Conservation (phyloP, 306 rosid genomes). For the Alnus glutinosa region DNA sequence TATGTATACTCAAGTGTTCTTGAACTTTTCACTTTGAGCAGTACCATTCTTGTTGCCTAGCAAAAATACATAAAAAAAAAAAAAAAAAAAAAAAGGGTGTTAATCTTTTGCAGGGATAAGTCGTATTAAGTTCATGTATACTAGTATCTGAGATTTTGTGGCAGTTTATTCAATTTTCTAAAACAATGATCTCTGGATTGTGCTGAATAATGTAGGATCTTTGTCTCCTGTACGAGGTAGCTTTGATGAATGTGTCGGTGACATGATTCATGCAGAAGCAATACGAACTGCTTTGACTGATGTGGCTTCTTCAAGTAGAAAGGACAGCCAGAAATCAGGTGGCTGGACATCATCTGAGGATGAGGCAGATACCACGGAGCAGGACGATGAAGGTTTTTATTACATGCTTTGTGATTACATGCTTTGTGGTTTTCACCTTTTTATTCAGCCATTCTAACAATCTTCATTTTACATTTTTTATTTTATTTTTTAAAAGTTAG, state of each 20-base stretch:
- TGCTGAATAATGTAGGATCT: constrained; percentile 54
- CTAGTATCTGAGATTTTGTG: neutral
- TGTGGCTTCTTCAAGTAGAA: constrained; percentile 73
- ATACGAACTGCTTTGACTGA: constrained; percentile 80
- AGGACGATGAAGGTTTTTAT: constrained; percentile 75
- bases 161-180: neutral
- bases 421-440: neutral
- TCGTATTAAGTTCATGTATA: neutral
- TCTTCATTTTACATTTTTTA: neutral
- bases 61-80: neutral
- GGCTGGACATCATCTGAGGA: constrained; percentile 97
- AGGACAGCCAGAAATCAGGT: constrained; percentile 38
- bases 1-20: neutral
- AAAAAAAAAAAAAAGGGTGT: neutral
- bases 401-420: neutral
- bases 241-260: constrained; percentile 62
- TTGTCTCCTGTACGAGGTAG: constrained; percentile 66
- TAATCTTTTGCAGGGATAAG: neutral
- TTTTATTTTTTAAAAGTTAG: neutral
- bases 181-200: constrained; percentile 22
- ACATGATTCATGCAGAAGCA: constrained; percentile 66
- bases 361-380: constrained; percentile 79
- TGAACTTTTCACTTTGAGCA: neutral
- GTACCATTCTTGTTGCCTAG: neutral
- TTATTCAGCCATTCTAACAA: neutral